Evolutionary conservation across 148 eudicot species (phyloP), one percentile per base, ranked within the genome.

Genomic region (Selenicereus undatus): DNA sequence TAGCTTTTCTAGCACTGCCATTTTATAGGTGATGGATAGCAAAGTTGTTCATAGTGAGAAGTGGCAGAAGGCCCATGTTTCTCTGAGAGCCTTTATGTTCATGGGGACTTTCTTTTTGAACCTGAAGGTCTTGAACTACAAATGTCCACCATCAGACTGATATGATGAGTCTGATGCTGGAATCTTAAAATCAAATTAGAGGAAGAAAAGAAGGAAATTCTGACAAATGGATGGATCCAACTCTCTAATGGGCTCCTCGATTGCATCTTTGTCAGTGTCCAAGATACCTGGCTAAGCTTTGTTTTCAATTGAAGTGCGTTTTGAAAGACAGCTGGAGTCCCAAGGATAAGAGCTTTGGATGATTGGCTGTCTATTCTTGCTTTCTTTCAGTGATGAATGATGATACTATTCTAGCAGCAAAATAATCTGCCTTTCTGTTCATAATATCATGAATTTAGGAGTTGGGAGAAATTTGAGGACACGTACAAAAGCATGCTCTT

Each of bases 401-500:
- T 73, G 42, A 6, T 35, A 26, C 76, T 48, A 48, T 48, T 48
- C 52, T 79, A 18, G 74, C 30, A 69, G 42, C 26, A 77, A 64
- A 42, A 8, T 18, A 64, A 54, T 69, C 45, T 66, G 30, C 29
- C 32, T 68, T 36, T 76, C 71, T 78, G 54, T 56, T 54, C 65
- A 50, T 58, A 30, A 32, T 76, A 29, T 82, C 36, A 76, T 82
- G 75, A 29, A 66, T 27, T 13, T 16, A 96, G 99, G 87, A 87
- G 84, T 64, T 96, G 99, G 99, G 99, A 92, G 51, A 91, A 92
- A 69, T 93, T 93, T 83, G 99, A 93, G 75, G 98, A 96, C 62
- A 88, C 95, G 0, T 93, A 93, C 93, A 89, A 88, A 84, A 51
- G 66, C 76, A 93, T 96, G 95, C 84, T 84, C 70, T 96, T 96